Percentiles rank a stretch among this genome's conserved stretches.
These are phyloP conservation scores for Acacia pycnantha DNA, from an alignment of 331 rosid species.

Conservation along the genomic window DNA sequence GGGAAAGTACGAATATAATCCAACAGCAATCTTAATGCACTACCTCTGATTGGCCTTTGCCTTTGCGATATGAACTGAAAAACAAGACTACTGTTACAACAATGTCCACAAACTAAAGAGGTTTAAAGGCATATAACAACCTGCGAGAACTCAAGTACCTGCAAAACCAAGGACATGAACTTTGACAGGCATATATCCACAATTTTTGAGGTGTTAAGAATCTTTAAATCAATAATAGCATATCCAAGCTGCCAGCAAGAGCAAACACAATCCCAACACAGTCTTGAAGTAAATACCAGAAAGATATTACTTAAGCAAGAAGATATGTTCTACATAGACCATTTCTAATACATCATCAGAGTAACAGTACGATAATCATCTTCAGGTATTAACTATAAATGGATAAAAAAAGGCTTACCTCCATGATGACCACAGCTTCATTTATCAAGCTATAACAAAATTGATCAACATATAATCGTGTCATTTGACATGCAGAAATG, in stretches of 20 bases:
- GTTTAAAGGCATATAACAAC: background rate
- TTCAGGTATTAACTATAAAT: slow-evolving; percentile 4
- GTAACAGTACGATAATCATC: background rate
- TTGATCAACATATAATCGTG: slow-evolving; percentile 64
- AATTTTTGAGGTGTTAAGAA: slow-evolving; percentile 49
- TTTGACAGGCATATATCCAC: slow-evolving; percentile 64
- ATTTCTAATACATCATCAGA: slow-evolving; percentile 13
- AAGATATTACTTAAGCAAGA: slow-evolving; percentile 13
- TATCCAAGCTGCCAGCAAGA: slow-evolving; percentile 73
- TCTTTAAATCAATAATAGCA: slow-evolving; percentile 71
- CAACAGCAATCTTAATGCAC: slow-evolving; percentile 67
- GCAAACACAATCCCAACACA: slow-evolving; percentile 22
- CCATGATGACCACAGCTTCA: slow-evolving; percentile 49
- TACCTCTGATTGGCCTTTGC: slow-evolving; percentile 77
- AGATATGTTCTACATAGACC: background rate
- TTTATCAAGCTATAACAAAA: slow-evolving; percentile 49
- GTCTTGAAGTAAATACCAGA: background rate
- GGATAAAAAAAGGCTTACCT: slow-evolving; percentile 51
- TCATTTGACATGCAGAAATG: slow-evolving; percentile 69
- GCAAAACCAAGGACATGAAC: slow-evolving; percentile 66
- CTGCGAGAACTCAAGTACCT: slow-evolving; percentile 50
- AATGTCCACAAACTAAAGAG: background rate
- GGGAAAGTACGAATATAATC: slow-evolving; percentile 67
- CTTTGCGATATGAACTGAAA: slow-evolving; percentile 87
- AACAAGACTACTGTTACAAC: slow-evolving; percentile 26